phyloP scores from a whole-genome alignment of 192 early-diverging fungal genomes.

The Spinellus fusiger region DNA sequence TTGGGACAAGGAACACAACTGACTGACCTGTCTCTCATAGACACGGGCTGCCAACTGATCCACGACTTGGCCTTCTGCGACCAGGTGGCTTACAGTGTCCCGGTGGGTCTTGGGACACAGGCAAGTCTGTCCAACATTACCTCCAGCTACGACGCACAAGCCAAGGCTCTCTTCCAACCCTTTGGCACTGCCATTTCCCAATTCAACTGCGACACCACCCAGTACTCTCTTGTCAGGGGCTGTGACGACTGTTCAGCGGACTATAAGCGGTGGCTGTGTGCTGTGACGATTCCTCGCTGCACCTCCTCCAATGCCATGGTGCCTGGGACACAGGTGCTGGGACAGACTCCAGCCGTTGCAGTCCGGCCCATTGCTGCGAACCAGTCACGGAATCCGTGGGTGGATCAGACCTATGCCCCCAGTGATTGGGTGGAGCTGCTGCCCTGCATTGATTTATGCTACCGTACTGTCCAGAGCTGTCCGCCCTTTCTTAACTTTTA shows the following conservation, averaged over 20 bases:
- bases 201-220: conserved; percentile 44
- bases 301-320: conserved; percentile 14
- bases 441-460: conserved; percentile 55
- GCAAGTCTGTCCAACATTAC: conserved; percentile 17
- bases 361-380: conserved; percentile 13
- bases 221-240: conserved; percentile 50
- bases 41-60: conserved; percentile 42
- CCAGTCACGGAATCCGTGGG: conserved; percentile 34
- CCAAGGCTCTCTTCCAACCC: conserved; percentile 32
- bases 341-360: conserved; percentile 11
- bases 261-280: conserved; percentile 53
- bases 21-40: conserved; percentile 24
- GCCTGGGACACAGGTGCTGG: conserved; percentile 6
- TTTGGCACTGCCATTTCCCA: conserved; percentile 40
- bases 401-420: conserved; percentile 15
- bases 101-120: conserved; percentile 1
- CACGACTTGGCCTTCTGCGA: conserved; percentile 44
- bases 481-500: conserved; percentile 47
- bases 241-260: conserved; percentile 47
- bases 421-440: conserved; percentile 42
- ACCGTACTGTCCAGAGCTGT: conserved; percentile 50
- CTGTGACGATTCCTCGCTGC: conserved; percentile 51
- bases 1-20: conserved; percentile 17
- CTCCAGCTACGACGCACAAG: conserved; percentile 38
- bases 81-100: conserved; percentile 51